Evolutionary conservation across 1,284 basidiomycete genomes (phyloP).

Genomic region (Apiotrichum gamsii): DNA sequence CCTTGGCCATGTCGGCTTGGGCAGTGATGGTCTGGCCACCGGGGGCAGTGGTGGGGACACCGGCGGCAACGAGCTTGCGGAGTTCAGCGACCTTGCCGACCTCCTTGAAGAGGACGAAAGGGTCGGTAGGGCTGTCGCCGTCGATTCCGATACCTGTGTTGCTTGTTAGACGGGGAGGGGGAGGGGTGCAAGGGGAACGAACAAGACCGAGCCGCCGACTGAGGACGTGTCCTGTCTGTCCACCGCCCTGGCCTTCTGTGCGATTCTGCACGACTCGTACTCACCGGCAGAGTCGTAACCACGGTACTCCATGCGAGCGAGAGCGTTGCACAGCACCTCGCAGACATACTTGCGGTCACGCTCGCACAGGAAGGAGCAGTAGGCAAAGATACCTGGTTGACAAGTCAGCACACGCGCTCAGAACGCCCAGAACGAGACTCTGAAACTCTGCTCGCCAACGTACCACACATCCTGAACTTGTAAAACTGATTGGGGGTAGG

Average conservation of each 20-base stretch:
- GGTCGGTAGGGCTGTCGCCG: constrained; percentile 68
- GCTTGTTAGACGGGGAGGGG: no score
- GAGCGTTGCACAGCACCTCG: constrained; percentile 85
- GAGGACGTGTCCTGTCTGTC: no score
- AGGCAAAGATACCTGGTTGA: constrained; percentile 80
- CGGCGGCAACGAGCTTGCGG: constrained; percentile 80
- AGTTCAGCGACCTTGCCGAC: constrained; percentile 96
- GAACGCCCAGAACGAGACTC: background rate
- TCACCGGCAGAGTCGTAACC: constrained; percentile 88
- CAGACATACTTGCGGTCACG: constrained; percentile 91
- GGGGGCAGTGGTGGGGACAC: constrained; percentile 41
- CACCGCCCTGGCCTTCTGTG: no score
- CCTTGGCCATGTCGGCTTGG: constrained; percentile 70
- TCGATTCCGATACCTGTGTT: constrained; percentile 83
- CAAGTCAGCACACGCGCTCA: no score
- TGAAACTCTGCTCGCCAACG: no score
- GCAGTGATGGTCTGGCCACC: constrained; percentile 14
- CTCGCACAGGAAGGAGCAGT: constrained; percentile 87
- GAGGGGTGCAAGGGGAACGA: no score
- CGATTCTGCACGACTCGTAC: no score
- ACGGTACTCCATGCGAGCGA: constrained; percentile 94
- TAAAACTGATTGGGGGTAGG: no score
- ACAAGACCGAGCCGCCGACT: no score
- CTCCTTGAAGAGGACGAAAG: constrained; percentile 85
- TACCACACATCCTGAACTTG: constrained; percentile 19